A percentile compares a stretch with the other conserved stretches of the same genome.
These are phyloP conservation scores for Lentinula novae-zelandiae DNA, from an alignment of 1,284 basidiomycete genomes.

Conservation along the genomic window DNA sequence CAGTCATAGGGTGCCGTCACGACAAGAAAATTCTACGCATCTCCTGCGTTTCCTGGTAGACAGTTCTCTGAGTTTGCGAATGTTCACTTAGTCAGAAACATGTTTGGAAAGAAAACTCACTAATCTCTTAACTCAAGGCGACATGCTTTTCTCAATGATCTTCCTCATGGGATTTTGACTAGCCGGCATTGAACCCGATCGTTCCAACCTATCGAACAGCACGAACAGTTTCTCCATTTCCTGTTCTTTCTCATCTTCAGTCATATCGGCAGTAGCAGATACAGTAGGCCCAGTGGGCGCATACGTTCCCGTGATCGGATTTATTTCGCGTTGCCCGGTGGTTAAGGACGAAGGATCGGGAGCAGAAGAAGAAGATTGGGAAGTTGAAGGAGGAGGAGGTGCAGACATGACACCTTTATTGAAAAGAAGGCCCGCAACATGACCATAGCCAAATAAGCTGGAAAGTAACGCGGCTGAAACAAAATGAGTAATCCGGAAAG, in stretches of 20 bases:
- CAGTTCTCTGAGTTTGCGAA: neutral
- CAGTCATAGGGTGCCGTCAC: neutral
- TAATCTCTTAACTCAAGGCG: neutral
- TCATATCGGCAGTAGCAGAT: conserved; percentile 57
- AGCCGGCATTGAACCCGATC: conserved; percentile 59
- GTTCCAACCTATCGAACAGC: conserved; percentile 84
- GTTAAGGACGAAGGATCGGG: neutral
- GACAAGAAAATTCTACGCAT: neutral
- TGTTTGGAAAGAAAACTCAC: neutral
- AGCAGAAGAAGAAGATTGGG: conserved; percentile 15
- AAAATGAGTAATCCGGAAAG: neutral
- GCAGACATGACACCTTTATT: conserved; percentile 79
- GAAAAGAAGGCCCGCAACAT: conserved; percentile 89
- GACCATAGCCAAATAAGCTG: conserved; percentile 52
- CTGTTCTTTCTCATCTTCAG: conserved; percentile 86
- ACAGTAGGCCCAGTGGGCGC: conserved; percentile 27
- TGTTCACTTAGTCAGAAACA: neutral
- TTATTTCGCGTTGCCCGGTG: conserved; percentile 31
- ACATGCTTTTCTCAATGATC: conserved; percentile 57
- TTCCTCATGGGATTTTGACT: conserved; percentile 71
- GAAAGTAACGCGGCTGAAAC: conserved; percentile 8
- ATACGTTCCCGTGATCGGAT: conserved; percentile 78
- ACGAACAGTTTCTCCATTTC: conserved; percentile 90
- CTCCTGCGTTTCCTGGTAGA: neutral
- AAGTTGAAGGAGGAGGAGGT: conserved; percentile 25